phyloP scores from a whole-genome alignment of 768 basidiomycete genomes.

The Russula sp. region DNA sequence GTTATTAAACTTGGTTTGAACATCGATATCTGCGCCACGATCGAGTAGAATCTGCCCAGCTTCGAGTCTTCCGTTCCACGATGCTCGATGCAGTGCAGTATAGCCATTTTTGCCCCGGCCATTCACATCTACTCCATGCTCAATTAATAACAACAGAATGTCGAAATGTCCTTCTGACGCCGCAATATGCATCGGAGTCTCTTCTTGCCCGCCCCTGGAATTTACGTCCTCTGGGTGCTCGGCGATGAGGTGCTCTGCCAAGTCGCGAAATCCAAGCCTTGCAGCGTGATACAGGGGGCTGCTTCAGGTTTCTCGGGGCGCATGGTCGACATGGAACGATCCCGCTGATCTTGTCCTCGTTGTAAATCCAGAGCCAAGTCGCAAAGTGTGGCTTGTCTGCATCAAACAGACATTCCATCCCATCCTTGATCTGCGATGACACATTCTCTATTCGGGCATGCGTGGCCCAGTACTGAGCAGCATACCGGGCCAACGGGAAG shows the following conservation, averaged over 20 bases:
- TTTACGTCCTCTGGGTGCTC: background rate
- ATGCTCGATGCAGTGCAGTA: background rate
- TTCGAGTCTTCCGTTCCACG: background rate
- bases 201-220: background rate
- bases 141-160: background rate
- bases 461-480: background rate
- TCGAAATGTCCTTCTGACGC: background rate
- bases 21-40: background rate
- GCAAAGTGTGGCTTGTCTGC: background rate
- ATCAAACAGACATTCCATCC: conserved; percentile 3
- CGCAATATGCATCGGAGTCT: background rate
- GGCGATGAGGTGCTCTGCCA: background rate
- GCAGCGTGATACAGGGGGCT: background rate
- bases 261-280: background rate
- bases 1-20: accelerated
- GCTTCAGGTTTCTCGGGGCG: background rate
- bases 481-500: background rate
- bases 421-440: background rate
- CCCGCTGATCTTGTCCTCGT: background rate
- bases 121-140: background rate
- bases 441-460: background rate
- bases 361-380: background rate
- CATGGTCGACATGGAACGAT: background rate
- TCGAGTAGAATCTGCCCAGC: background rate
- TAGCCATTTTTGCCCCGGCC: too few relatives aligned